Evolutionary conservation across 208 protist genomes (phyloP), one percentile per base, ranked within the genome.

Genomic region (Acanthamoeba healyi): DNA sequence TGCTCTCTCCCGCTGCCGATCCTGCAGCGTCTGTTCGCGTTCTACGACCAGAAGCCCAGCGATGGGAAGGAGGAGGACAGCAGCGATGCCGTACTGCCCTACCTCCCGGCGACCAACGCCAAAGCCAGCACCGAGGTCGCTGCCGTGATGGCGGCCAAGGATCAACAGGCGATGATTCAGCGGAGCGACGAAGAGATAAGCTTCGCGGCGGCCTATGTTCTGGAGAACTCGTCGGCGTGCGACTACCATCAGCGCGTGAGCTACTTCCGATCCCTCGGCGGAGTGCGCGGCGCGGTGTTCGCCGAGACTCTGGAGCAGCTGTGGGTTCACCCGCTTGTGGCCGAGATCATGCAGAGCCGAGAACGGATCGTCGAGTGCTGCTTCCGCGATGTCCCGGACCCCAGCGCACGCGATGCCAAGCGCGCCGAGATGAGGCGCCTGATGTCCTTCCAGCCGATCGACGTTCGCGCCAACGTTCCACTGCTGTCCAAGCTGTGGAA

Each of bases 401-500:
- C n/a, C 9, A 19, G 2, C 9, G 65, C 22, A 29, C 65, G 65
- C 65, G 65, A 42, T 5, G 65, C 9, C 65, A 74, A 74, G 65
- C 65, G 36, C 65, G 10, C n/a, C 29, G 65, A 29, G 29, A 2
- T 74, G 36, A 36, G 46, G 15, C 49, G 56, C 0, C 86, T 92
- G 38, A 24, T 92, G 32, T 7, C 49, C 29, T 92, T 92, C 86
- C 86, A 92, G 46, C 86, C 86, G 32, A 22, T 92, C 36, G 86
- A 92, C 56, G n/a, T 92, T 9, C 58, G 61, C 14, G 42, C 86
- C 51, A 92, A 92, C 46, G n/a, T 54, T 14, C 56, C 86, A 2
- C 63, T 92, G 38, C 79, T 88, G 9, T 29, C 79, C n/a, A 54
- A 63, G 38, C 34, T 88, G 42, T 88, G 79, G 79, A 88, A 88